Base-by-base conservation (phyloP, 805 yeast genomes). In the Candida tibetensis region DNA sequence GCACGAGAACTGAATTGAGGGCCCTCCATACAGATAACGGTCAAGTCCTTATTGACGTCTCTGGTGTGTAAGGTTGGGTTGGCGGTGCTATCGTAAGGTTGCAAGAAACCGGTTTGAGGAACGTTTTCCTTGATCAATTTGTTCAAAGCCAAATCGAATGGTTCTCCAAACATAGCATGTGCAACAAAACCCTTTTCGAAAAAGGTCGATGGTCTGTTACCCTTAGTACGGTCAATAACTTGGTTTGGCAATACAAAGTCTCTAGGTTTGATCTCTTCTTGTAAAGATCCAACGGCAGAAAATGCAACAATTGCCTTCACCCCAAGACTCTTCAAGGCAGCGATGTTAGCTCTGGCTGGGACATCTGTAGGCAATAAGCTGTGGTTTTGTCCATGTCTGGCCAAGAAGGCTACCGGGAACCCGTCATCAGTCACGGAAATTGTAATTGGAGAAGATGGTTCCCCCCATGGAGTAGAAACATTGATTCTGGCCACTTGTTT, bases 1-100 rank as follows among this genome's bases (percentile, higher is more conserved):
- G 99, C 98, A 48, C 99, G 77, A 10, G 99, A 93, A 27, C 95
- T 82, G 64, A 93, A 93, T 34, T 93, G 96, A 3, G 99, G 99
- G 30, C 99, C 99, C 66, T 91, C 99, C 99, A 93, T 93, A 63
- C 99, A 93, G 46, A 93, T 76, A 28, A 93, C 79, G 5, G 95
- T 85, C 41, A 85, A 66, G 54, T 91, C 97, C 41, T 79, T 82
- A 35, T 87, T 68, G 38, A 60, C 66, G 15, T 51, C 40, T 60
- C 79, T 82, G 37, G 87, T 71, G 65, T 85, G 95, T 62, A 90
- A 65, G 32, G 62, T 63, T 4, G 60, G 79, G 62, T 37, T 33
- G 19, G 53, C 61, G 45, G 37, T 65, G 30, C 49, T 45, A 34
- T 75, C 77, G 18, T 66, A 69, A 23, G 80, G 82, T 30, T 72